These are phyloP conservation scores for Halophytophthora polymorphica DNA, from an alignment of 352 stramenopile genomes.

Conservation along the genomic window DNA sequence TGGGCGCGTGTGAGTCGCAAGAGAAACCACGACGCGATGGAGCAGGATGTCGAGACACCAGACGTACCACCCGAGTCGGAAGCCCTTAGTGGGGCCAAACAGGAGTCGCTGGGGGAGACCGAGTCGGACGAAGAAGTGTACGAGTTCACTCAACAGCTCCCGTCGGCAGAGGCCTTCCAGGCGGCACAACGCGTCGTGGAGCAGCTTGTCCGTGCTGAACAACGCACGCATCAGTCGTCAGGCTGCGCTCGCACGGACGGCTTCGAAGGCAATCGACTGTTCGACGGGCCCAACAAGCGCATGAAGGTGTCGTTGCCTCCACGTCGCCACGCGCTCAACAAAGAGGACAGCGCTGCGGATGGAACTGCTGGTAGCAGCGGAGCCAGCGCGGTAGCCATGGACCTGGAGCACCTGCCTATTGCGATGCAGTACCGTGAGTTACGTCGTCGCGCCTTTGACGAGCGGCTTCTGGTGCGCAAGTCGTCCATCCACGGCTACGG, in stretches of 20 bases:
- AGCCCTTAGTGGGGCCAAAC: too few species aligned
- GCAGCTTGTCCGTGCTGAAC: slow-evolving; percentile 71
- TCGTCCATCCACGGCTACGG: slow-evolving; percentile 96
- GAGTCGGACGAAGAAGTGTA: slow-evolving; percentile 57
- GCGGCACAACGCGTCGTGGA: slow-evolving; percentile 81
- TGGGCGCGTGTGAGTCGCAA: slow-evolving; percentile 25
- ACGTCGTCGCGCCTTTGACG: slow-evolving; percentile 86
- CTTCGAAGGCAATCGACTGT: slow-evolving; percentile 57
- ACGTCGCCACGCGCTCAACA: slow-evolving; percentile 29
- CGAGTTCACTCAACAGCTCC: slow-evolving; percentile 82
- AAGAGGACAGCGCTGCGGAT: slow-evolving; percentile 23
- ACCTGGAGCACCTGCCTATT: slow-evolving; percentile 78
- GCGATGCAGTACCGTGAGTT: slow-evolving; percentile 92
- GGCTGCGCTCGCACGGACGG: slow-evolving; percentile 88
- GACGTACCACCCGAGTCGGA: too few species aligned
- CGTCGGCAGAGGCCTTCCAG: slow-evolving; percentile 67
- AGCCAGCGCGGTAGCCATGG: slow-evolving; percentile 53
- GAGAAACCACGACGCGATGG: slow-evolving; percentile 22
- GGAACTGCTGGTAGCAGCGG: slow-evolving; percentile 7
- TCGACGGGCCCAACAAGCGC: slow-evolving; percentile 32
- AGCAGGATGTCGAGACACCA: slow-evolving; percentile 13
- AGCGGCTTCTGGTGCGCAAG: slow-evolving; percentile 90
- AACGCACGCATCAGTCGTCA: slow-evolving; percentile 79
- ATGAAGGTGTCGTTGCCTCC: slow-evolving; percentile 27
- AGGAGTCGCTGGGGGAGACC: slow-evolving; percentile 18